Base-by-base conservation (phyloP, 2,329 filamentous ascomycete genomes). In the Thelonectria discophora region DNA sequence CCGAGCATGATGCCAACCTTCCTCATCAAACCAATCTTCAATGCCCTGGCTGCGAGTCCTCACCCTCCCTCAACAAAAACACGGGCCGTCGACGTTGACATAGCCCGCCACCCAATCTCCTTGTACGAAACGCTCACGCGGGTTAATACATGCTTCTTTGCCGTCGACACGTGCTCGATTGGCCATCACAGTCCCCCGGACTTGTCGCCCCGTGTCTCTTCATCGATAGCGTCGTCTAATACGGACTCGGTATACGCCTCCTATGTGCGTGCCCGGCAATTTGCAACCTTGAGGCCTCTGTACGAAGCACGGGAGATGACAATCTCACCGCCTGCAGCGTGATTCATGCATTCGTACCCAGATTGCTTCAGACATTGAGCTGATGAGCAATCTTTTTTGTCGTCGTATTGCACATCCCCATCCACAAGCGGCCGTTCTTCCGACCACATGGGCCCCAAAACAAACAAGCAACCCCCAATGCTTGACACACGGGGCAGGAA, bases 31-130 rank as follows among this genome's bases (percentile, higher is more conserved):
- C 8, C 32, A 11, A 34, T 11, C 3, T 34, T 13, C 32, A 34
- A 34, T 24, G 24, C 24, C 24, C 24, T 24, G 24, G 24, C 24
- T 7, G 24, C 4, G 24, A n/a, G n/a, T n/a, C n/a, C n/a, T n/a
- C n/a, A n/a, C n/a, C 30, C 6, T 32, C 30, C 30, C 30, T 32
- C 30, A 7, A 11, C 30, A 7, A 7, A 32, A n/a, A n/a, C n/a
- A 11, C 11, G 27, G 13, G 34, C 13, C 12, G 20, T 2, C 45
- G 13, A 32, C 27, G 5, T 15, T 49, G 40, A 15, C 24, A 43
- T 39, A 55, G 39, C 12, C 42, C 39, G 21, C 17, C 17, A 18
- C 21, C 58, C 58, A 60, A 55, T 55, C 52, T 55, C 42, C n/a
- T 46, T 21, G 15, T 39, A 6, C 24, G 21, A 47, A 10, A 32